A percentile compares a stretch with the other conserved stretches of the same genome.
phyloP scores from a whole-genome alignment of 2,329 filamentous ascomycete species.

The Scolecobasidium constrictum region DNA sequence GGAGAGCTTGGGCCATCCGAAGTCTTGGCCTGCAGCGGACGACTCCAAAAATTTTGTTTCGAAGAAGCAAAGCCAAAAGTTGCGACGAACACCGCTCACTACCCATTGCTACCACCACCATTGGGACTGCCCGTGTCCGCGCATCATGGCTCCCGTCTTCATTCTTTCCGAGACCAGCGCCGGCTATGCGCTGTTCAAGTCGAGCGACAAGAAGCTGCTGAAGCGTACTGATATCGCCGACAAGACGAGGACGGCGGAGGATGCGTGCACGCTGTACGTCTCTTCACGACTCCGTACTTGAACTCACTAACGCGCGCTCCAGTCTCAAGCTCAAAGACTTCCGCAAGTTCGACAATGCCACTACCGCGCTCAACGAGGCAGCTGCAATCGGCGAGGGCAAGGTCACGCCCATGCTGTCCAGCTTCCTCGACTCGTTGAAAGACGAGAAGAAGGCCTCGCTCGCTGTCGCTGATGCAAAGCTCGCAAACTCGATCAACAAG shows the following conservation, averaged over 20 bases:
- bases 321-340: slow-evolving; percentile 96
- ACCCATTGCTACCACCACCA: slow-evolving; percentile 3
- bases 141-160: slow-evolving; percentile 67
- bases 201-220: slow-evolving; percentile 95
- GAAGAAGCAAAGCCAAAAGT: background rate
- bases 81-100: background rate
- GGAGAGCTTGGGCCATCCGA: background rate
- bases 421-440: slow-evolving; percentile 80
- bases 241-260: slow-evolving; percentile 69
- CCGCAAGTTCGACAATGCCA: slow-evolving; percentile 91
- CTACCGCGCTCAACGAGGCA: slow-evolving; percentile 82
- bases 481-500: slow-evolving; percentile 84
- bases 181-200: slow-evolving; percentile 97
- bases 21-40: background rate
- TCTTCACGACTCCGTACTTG: too few relatives aligned
- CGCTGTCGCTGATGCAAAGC: slow-evolving; percentile 85
- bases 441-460: slow-evolving; percentile 96
- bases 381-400: slow-evolving; percentile 85
- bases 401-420: slow-evolving; percentile 76
- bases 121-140: slow-evolving; percentile 9
- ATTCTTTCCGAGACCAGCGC: slow-evolving; percentile 90
- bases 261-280: slow-evolving; percentile 74
- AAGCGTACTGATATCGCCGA: slow-evolving; percentile 71
- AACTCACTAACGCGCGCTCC: slow-evolving; percentile 7
- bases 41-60: slow-evolving; percentile 4